A percentile compares a stretch with the other conserved stretches of the same genome.
These are phyloP conservation scores for Sarocladium strictum DNA, from an alignment of 2,329 filamentous ascomycete species.

Conservation along the genomic window DNA sequence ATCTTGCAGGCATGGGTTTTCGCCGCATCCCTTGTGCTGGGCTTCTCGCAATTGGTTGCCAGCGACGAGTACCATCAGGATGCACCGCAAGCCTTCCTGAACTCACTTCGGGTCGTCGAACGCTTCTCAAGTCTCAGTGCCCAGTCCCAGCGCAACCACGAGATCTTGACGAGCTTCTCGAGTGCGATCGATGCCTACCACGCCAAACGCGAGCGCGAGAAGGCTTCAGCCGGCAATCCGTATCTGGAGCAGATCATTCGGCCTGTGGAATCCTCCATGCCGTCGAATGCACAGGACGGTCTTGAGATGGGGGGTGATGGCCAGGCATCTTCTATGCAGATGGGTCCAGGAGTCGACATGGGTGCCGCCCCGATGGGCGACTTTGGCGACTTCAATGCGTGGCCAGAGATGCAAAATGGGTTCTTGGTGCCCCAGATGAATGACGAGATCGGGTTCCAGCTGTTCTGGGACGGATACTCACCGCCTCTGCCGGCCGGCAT, in stretches of 20 bases:
- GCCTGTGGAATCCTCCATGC: background rate
- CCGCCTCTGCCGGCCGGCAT: background rate
- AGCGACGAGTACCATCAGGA: background rate
- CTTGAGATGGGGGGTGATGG: background rate
- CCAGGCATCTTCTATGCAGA: background rate
- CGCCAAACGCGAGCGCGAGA: background rate
- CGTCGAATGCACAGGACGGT: background rate
- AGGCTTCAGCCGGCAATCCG: background rate
- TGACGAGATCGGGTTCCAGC: conserved; percentile 5
- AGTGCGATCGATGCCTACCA: conserved; percentile 6
- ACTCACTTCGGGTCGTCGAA: conserved; percentile 1
- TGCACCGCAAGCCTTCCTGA: background rate
- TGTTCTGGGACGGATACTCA: conserved; percentile 6
- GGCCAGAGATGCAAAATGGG: conserved; percentile 4
- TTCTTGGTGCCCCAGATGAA: conserved; percentile 7
- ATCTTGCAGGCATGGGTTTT: conserved; percentile 3
- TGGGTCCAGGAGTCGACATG: background rate
- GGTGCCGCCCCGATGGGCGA: background rate
- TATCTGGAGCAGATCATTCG: conserved; percentile 7
- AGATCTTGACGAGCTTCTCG: conserved; percentile 4
- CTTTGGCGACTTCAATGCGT: conserved; percentile 3
- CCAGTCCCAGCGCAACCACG: conserved; percentile 6
- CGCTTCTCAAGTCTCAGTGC: background rate
- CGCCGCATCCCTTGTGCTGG: background rate
- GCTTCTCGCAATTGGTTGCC: conserved; percentile 4